Evolutionary conservation across 768 basidiomycete species (phyloP), one percentile per base, ranked within the genome.

Genomic region (Phlebiopsis flavidoalba): DNA sequence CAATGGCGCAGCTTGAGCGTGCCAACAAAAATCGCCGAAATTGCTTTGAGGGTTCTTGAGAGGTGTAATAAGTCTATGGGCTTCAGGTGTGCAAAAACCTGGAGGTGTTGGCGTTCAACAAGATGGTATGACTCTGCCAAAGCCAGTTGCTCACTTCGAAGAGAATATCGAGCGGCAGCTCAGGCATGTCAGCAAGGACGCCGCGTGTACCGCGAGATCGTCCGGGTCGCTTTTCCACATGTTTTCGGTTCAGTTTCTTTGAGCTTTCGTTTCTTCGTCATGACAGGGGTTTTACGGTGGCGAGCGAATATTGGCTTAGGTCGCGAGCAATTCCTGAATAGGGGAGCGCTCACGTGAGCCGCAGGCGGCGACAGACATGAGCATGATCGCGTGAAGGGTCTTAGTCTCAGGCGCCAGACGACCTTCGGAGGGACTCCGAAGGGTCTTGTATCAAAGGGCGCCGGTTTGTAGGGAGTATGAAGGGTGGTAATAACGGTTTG

Each of bases 91-190:
- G 50, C 5, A 36, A 43, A 3, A 3, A 43, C 10, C 40, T 43
- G n/a, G n/a, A n/a, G n/a, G 17, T 17, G 40, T n/a, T 3, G 2
- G 26, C 26, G 26, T 43, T 43, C 12, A 12, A 8, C 17, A 3
- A 43, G 8, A 43, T 43, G 40, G 3, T n/a, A 17, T 43, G 40
- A 3, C 3, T 43, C n/a, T 12, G 11, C 40, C 4, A 17, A 3
- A 43, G 10, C 10, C 4, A 3, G 40, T 43, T 14, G 45, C 53
- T 7, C 31, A 50, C 60, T 46, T 56, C 54, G 19, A 36, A 11
- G 8, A 61, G 26, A 4, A 61, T 52, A 24, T 61, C 60, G 21
- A 61, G 45, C 3, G 60, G 60, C 53, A 56, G 36, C 17, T 55
- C 31, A 4, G 37, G 60, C 46, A 61, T 53, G 3, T 31, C 33